Evolutionary conservation across 345 rosid species (phyloP), one percentile per base, ranked within the genome.

Genomic region (Eucalyptus erythrocorys): DNA sequence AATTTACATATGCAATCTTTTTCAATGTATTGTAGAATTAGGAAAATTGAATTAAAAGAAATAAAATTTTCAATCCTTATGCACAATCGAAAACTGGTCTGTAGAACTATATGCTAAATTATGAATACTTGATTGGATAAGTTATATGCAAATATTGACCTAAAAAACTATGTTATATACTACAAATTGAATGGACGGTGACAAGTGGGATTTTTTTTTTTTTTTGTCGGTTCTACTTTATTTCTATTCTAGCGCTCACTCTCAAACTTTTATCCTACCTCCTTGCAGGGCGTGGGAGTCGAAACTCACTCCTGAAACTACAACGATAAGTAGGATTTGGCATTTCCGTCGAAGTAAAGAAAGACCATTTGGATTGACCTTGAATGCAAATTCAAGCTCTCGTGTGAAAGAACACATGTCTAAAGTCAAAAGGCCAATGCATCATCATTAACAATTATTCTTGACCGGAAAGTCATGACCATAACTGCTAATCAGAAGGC

Each of bases 1-100:
- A 51, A 51, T 17, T 17, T 51, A 49, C 19, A 6, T 49, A 50
- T n/a, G n/a, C n/a, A 26, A 24, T 64, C 22, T 24, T 22, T 27
- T 11, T 12, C 13, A 0, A 71, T 10, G 22, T 19, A 17, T 71
- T 0, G 43, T 71, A 37, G 12, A 19, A 17, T 10, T 5, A 9
- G 32, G 9, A 71, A 37, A 34, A 5, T 71, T 4, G 4, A 8
- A 10, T 71, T 34, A 34, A 68, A 68, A 68, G 42, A 34, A 17
- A 34, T 6, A 10, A 68, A 3, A 17, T 4, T 17, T 68, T 34
- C 11, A 9, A 16, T 13, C 2, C 17, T 16, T 32, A 68, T 68
- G 43, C 6, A 26, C 43, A 68, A 17, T 7, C 26, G 7, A 59
- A 59, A 59, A 59, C 43, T 34, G 3, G 26, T 34, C 26, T 3